Base-by-base conservation (phyloP, 192 early-diverging fungal genomes). In the Coemansia umbellata region DNA sequence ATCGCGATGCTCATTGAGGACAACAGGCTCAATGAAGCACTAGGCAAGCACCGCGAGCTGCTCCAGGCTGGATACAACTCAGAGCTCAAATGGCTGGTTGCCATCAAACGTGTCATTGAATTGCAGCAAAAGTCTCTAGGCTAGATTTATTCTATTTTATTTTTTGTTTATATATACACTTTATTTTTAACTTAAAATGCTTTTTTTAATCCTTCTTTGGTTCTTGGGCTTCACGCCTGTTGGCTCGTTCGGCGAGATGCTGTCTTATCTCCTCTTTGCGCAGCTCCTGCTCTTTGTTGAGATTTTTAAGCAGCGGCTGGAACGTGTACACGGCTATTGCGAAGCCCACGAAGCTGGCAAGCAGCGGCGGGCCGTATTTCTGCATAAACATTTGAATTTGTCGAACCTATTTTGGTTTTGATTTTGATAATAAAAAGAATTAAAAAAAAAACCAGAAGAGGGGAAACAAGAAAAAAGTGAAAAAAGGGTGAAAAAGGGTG, bases 81-180 rank as follows among this genome's bases (percentile, higher is more conserved):
- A 1, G 74, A 78, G 32, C 63, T 65, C 37, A 58, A 57, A 26
- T 78, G 74, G 74, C 67, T 78, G 27, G 57, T 78, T 17, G 74
- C 63, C 10, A n/a, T 78, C n/a, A 70, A 70, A 40, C 66, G 74
- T 10, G 26, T 66, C 5, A 62, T 78, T 21, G 74, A 78, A 30
- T 52, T 76, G 22, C 32, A 41, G 8, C 58, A 61, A 47, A 66
- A 62, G 32, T 3, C 39, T n/a, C n/a, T n/a, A n/a, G n/a, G 9
- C 37, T 33, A n/a, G 19, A 33, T 22, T 36, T 37, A 23, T 36
- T 23, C 26, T 41, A 10, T 40, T 35, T 58, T 39, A 18, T 33
- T 37, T 52, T 18, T 21, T 9, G 13, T 47, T 36, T 13, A 13
- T 35, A 13, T 1, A n/a, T 35, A 9, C n/a, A 9, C 1, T 35